Conservation (phyloP, 2,329 filamentous ascomycete species). For the Gaeumannomyces tritici region DNA sequence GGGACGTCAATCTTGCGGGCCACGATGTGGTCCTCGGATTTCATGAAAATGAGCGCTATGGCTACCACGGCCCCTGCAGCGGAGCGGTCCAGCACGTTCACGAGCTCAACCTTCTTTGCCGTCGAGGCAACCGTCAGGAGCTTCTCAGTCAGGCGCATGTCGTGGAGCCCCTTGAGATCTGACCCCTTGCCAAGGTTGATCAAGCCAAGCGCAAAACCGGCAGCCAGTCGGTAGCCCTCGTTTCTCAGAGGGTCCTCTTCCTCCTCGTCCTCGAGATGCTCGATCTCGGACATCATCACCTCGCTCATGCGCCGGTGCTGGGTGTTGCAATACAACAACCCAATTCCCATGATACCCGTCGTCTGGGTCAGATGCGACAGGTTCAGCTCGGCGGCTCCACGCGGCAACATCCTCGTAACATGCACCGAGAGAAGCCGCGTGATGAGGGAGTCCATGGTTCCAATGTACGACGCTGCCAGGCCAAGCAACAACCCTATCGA, state of each 20-base stretch:
- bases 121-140: conserved; percentile 77
- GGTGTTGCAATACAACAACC: conserved; percentile 84
- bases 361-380: conserved; percentile 89
- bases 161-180: conserved; percentile 79
- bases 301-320: conserved; percentile 98
- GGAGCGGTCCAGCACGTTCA: conserved; percentile 87
- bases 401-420: conserved; percentile 86
- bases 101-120: conserved; percentile 81
- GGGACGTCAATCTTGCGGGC: conserved; percentile 91
- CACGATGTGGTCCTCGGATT: conserved; percentile 78
- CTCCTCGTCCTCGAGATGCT: conserved; percentile 71
- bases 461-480: conserved; percentile 84
- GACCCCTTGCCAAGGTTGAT: conserved; percentile 91
- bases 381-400: conserved; percentile 88
- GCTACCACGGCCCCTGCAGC: conserved; percentile 90
- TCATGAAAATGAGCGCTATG: conserved; percentile 90
- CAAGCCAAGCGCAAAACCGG: conserved; percentile 84
- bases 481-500: conserved; percentile 92
- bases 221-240: conserved; percentile 91
- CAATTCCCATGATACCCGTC: conserved; percentile 94
- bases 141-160: conserved; percentile 88
- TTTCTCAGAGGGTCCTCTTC: conserved; percentile 81
- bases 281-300: conserved; percentile 96
- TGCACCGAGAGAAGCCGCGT: conserved; percentile 91
- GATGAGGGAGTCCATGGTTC: conserved; percentile 94